These are phyloP conservation scores for Sporobolomyces pararoseus DNA, from an alignment of 768 basidiomycete genomes.

Conservation along the genomic window DNA sequence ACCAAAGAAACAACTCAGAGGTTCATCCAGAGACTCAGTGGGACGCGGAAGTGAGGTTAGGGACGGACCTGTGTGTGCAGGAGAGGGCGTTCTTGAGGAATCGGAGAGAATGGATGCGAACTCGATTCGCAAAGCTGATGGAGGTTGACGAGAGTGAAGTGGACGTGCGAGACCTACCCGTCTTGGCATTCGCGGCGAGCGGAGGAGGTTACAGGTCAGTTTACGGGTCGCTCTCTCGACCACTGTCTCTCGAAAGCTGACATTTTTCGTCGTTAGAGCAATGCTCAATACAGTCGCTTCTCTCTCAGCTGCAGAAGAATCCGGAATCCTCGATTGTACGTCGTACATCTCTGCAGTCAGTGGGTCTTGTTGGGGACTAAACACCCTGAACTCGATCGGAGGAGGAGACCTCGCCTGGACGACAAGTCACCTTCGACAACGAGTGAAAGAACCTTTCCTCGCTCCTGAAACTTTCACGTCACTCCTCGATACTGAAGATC, in stretches of 20 bases:
- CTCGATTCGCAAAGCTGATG: slow-evolving; percentile 45
- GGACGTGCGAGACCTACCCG: slow-evolving; percentile 47
- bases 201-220: slow-evolving; percentile 44
- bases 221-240: neutral
- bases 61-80: slow-evolving; percentile 45
- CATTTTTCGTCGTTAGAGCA: slow-evolving; percentile 19
- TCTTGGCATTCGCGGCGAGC: slow-evolving; percentile 47
- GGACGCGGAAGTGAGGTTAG: slow-evolving; percentile 47
- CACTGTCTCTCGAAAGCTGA: neutral
- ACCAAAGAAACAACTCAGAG: slow-evolving; percentile 46
- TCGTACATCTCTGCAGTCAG: slow-evolving; percentile 47
- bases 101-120: slow-evolving; percentile 43
- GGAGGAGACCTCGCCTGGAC: slow-evolving; percentile 32
- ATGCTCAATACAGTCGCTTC: slow-evolving; percentile 48
- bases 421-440: slow-evolving; percentile 43
- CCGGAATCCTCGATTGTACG: slow-evolving; percentile 46
- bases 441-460: slow-evolving; percentile 46
- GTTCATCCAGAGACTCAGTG: slow-evolving; percentile 47
- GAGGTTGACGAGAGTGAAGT: slow-evolving; percentile 45
- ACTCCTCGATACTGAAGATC: slow-evolving; percentile 13
- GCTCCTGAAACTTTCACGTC: slow-evolving; percentile 43
- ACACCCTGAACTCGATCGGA: slow-evolving; percentile 46
- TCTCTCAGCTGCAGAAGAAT: slow-evolving; percentile 43
- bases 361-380: slow-evolving; percentile 47
- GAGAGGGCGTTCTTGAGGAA: slow-evolving; percentile 47